These are phyloP conservation scores for Leccinum pachyderme DNA, from an alignment of 1,284 basidiomycete species.

Conservation along the genomic window DNA sequence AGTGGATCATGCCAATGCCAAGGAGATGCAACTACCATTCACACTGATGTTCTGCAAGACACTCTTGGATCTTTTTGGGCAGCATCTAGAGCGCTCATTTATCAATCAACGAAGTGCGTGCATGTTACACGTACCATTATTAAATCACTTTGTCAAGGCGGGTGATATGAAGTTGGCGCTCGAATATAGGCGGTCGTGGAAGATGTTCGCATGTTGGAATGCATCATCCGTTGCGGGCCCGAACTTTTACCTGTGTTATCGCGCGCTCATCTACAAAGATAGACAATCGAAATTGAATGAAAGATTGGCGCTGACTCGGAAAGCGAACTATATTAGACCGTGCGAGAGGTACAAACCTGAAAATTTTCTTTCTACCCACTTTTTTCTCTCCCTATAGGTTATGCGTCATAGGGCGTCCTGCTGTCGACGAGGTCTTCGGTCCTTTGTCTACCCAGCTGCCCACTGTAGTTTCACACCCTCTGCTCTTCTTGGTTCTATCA, in stretches of 20 bases:
- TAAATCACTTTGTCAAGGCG: neutral
- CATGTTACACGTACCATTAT: neutral
- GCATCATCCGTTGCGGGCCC: conserved; percentile 4
- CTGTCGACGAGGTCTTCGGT: neutral
- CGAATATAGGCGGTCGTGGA: neutral
- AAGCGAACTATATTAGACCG: neutral
- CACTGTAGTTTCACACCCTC: neutral
- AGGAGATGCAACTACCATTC: neutral
- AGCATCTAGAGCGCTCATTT: neutral
- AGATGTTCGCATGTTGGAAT: conserved; percentile 1
- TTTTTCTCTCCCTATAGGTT: neutral
- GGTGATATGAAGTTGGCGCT: neutral
- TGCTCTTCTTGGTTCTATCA: neutral
- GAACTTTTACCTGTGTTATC: neutral
- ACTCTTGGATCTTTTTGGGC: neutral
- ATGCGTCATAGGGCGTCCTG: neutral
- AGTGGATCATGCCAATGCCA: neutral
- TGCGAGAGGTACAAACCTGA: neutral
- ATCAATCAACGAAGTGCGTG: neutral
- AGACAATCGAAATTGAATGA: neutral
- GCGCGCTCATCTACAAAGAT: neutral
- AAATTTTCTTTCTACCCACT: neutral
- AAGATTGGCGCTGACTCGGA: conserved; percentile 5
- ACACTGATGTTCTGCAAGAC: neutral
- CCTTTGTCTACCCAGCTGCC: neutral